Evolutionary conservation across 768 basidiomycete species (phyloP).

Genomic region (Polyporus arcularius): DNA sequence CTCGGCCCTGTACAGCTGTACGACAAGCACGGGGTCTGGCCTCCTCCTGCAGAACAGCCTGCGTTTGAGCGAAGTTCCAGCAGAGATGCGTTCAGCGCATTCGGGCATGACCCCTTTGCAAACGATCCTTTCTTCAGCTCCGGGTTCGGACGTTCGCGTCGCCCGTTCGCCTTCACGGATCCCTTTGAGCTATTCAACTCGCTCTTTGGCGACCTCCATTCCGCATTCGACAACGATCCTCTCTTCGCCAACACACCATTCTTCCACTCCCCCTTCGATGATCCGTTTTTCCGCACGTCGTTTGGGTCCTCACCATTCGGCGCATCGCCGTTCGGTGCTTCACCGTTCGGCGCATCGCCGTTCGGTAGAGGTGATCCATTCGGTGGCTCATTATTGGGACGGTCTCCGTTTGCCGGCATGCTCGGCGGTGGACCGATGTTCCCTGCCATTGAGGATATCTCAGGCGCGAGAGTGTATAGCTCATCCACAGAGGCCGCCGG

Average conservation of each 20-base stretch:
- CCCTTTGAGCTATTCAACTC: constrained; percentile 75
- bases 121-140: constrained; percentile 44
- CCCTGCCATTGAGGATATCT: constrained; percentile 10
- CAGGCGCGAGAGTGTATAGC: constrained; percentile 23
- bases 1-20: constrained; percentile 47
- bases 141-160: constrained; percentile 28
- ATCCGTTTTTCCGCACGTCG: constrained; percentile 16
- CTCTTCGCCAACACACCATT: constrained; percentile 31
- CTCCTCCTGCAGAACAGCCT: constrained; percentile 44
- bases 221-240: constrained; percentile 31
- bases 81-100: constrained; percentile 21
- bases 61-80: constrained; percentile 11
- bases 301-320: neutral
- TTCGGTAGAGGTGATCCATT: neutral
- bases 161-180: constrained; percentile 59
- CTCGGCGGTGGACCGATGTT: constrained; percentile 12
- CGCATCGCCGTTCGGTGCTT: neutral
- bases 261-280: constrained; percentile 14
- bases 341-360: neutral
- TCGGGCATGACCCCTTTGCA: constrained; percentile 35
- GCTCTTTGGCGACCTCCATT: constrained; percentile 58
- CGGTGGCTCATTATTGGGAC: constrained; percentile 10
- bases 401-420: constrained; percentile 14
- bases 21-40: constrained; percentile 74
- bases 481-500: constrained; percentile 29